These are phyloP conservation scores for Myxozyma kluyveri DNA, from an alignment of 805 yeast species.

Conservation along the genomic window DNA sequence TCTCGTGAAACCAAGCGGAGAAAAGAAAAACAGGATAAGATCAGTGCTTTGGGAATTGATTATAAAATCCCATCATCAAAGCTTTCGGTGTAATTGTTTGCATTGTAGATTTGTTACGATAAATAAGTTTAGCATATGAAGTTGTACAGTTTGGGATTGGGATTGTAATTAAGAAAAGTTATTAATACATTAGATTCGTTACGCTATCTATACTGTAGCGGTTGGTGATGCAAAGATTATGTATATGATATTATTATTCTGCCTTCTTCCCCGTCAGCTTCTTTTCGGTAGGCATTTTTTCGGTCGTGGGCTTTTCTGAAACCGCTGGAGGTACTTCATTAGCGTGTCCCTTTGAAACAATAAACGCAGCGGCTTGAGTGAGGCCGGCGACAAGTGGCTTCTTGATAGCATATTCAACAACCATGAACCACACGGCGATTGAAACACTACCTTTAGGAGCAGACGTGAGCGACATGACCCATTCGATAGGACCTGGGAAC, in stretches of 20 bases:
- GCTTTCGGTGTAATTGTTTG: conserved; percentile 7
- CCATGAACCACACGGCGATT: conserved; percentile 32
- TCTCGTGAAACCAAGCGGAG: conserved; percentile 46
- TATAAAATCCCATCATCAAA: conserved; percentile 35
- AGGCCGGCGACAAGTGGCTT: conserved; percentile 7
- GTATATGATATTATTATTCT: background rate
- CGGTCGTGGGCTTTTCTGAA: background rate
- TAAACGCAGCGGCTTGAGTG: background rate
- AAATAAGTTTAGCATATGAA: too few relatives aligned
- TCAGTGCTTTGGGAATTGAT: conserved; percentile 59
- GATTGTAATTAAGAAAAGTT: too few relatives aligned
- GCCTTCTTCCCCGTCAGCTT: background rate
- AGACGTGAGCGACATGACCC: conserved; percentile 62
- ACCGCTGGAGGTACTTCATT: background rate
- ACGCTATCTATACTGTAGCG: too few relatives aligned
- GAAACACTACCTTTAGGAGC: conserved; percentile 43
- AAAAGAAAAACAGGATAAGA: conserved; percentile 47
- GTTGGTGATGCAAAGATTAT: too few relatives aligned
- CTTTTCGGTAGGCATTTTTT: background rate
- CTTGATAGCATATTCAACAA: conserved; percentile 27
- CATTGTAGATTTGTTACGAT: background rate
- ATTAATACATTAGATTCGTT: too few relatives aligned
- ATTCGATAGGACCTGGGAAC: conserved; percentile 55
- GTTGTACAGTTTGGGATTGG: too few relatives aligned
- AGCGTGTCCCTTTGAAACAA: background rate